Evolutionary conservation across 176 grass and related monocot genomes (phyloP), one percentile per base, ranked within the genome.

Genomic region (Zea luxurians): DNA sequence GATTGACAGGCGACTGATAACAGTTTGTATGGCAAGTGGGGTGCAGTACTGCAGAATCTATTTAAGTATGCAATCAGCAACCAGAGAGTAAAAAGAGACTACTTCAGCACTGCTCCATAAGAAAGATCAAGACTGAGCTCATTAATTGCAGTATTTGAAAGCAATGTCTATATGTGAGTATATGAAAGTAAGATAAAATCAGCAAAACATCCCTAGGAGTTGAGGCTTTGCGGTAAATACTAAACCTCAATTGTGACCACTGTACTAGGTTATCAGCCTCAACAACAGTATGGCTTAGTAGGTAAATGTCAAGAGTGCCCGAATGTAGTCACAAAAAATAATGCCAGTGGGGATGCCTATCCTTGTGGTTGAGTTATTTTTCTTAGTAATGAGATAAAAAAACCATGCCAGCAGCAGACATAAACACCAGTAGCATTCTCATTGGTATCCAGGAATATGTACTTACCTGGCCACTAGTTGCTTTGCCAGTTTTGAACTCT

Each of bases 401-500:
- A 54, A 41, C 4, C 11, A 79, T 73, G 12, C 52, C 5, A 53
- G 44, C 1, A 69, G 34, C 12, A 55, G 36, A 36, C 60, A 71
- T 52, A 67, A 63, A 71, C 37, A 74, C 43, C 8, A 44, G 43
- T 44, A 7, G 18, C 50, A 61, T 78, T 43, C 18, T 63, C 45
- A 69, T 62, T 54, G 66, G 13, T 21, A 73, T 73, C 37, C 18
- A 82, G 59, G 38, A 91, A 61, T 10, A 75, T 85, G 48, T 67
- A 46, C 53, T 92, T 90, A 98, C 95, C 80, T 90, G 95, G 64
- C 95, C 91, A 83, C 74, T 98, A 66, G 89, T 98, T 83, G 53
- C 80, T 90, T 94, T 98, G 67, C 95, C 95, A 68, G 95, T 94
- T 85, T 98, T 98, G 66, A 98, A 94, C 75, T 98, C 95, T 41